Evolutionary conservation across 306 rosid species (phyloP).

Genomic region (Neltuma alba): DNA sequence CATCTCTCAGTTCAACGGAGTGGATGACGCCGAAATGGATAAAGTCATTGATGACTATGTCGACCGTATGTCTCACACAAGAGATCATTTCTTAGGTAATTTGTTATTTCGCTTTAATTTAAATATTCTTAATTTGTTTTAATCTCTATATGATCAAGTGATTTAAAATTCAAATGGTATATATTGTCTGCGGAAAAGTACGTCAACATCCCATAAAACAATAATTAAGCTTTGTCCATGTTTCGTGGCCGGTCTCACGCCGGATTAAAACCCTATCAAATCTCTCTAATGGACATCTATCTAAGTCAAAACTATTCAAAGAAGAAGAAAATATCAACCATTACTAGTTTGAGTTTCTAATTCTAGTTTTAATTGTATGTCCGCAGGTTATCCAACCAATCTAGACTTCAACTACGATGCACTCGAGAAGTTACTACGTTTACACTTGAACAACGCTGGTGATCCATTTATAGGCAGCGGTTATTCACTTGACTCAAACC

Average conservation of each 20-base stretch:
- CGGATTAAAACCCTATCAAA: not conserved
- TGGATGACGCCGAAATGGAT: not conserved
- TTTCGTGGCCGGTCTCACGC: no score
- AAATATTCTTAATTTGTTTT: not conserved
- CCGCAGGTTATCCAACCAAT: slow-evolving; percentile 3
- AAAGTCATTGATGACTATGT: not conserved
- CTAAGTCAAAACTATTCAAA: no score
- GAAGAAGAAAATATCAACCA: no score
- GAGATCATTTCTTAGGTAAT: not conserved
- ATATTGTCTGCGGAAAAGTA: no score
- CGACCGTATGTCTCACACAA: not conserved
- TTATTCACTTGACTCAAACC: not conserved
- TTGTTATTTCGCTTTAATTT: not conserved
- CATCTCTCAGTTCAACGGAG: not conserved
- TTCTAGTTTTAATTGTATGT: not conserved
- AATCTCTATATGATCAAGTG: not conserved
- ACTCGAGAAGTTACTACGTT: not conserved
- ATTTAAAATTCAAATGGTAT: not conserved
- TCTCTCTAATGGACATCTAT: not conserved
- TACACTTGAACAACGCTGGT: not conserved
- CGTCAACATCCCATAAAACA: not conserved
- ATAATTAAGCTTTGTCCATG: not conserved
- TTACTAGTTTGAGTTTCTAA: not conserved
- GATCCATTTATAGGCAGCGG: not conserved
- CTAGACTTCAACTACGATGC: slow-evolving; percentile 3